Conservation (phyloP, 1,139 yeast genomes). For the Pichia sorboxylosa region DNA sequence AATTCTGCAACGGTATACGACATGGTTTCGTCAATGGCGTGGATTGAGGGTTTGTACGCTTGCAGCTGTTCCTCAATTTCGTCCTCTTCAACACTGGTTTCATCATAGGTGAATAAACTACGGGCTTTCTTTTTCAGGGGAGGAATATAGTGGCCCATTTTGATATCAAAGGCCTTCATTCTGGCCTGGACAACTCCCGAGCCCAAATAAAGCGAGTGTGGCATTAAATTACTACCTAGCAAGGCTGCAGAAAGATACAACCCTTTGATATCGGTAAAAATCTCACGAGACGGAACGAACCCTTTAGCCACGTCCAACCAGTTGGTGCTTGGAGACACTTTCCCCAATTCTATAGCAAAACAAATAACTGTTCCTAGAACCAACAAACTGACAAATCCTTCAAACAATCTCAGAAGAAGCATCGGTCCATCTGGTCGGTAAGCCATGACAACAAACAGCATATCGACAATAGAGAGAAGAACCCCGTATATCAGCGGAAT, state of each 20-base stretch:
- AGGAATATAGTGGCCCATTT: slow-evolving; percentile 42
- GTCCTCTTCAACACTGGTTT: slow-evolving; percentile 1
- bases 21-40: slow-evolving; percentile 62
- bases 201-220: slow-evolving; percentile 85
- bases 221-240: slow-evolving; percentile 96
- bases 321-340: slow-evolving; percentile 37
- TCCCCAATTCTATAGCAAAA: slow-evolving; percentile 68
- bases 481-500: slow-evolving; percentile 78
- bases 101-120: slow-evolving; percentile 13
- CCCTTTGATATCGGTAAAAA: slow-evolving; percentile 63
- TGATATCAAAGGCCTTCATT: slow-evolving; percentile 65
- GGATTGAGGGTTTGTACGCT: slow-evolving; percentile 51
- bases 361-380: slow-evolving; percentile 80
- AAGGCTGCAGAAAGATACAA: slow-evolving; percentile 80
- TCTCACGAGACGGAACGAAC: slow-evolving; percentile 63
- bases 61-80: slow-evolving; percentile 9
- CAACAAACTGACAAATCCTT: slow-evolving; percentile 62
- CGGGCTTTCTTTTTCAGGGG: slow-evolving; percentile 13
- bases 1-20: slow-evolving; percentile 66
- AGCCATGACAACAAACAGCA: slow-evolving; percentile 71
- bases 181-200: slow-evolving; percentile 90
- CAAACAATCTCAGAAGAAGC: slow-evolving; percentile 68
- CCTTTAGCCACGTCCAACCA: slow-evolving; percentile 43
- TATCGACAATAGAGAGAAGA: slow-evolving; percentile 71
- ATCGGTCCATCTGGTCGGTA: slow-evolving; percentile 83